Evolutionary conservation across 306 rosid genomes (phyloP), one percentile per base, ranked within the genome.

Genomic region (Morella rubra): DNA sequence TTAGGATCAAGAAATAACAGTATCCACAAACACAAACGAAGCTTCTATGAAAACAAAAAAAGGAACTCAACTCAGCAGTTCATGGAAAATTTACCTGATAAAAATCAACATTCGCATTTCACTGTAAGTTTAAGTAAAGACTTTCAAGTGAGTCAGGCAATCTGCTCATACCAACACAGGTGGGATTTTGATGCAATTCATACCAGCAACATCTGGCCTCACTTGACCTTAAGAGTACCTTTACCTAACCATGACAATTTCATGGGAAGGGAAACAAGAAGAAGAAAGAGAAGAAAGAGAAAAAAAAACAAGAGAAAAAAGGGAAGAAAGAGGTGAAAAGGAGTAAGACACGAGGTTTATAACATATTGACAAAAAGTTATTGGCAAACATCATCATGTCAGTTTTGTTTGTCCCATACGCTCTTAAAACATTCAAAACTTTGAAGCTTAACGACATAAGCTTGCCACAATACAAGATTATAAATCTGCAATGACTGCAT

Each of bases 191-290:
- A 83, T 78, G 93, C 80, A 85, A 86, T 76, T 87, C 91, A 87
- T 90, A 85, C 87, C 91, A 78, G 97, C 96, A 87, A 88, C 93
- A 60, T 84, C 92, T 84, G 78, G 85, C 89, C 83, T 92, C 93
- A 83, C 88, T 81, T 71, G 88, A 85, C 81, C 89, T 85, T 85
- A 85, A 83, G 80, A 66, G 86, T 84, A 82, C 89, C 93, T 80
- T 90, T 86, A 80, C 96, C 98, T 88, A 90, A 86, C 87, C 92
- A 89, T 76, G 84, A 76, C 80, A 82, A 79, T 67, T 79, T 73
- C 86, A 83, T 75, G 84, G 88, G 79, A 75, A 65, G 56, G 51
- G 73, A 69, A 53, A 12, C 20, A 46, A 49, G 22, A 19, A 55
- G 8, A 41, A 72, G 44, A 42, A 44, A 8, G 5, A 6, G 13